Conservation (phyloP, 495 filamentous ascomycete species). For the Penicillium ochrochloron region DNA sequence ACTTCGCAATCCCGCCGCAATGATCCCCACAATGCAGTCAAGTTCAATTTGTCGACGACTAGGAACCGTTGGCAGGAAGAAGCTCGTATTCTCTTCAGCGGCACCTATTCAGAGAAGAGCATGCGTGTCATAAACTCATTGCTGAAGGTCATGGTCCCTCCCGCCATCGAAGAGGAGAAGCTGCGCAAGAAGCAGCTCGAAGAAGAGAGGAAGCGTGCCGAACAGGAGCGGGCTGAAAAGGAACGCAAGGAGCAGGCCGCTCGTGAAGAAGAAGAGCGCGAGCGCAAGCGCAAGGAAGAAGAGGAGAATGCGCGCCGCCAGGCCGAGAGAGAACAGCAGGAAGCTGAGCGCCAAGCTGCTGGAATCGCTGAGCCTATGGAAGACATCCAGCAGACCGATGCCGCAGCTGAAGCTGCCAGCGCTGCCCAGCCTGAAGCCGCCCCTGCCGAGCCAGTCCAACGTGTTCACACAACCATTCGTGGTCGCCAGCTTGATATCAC, state of each 20-base stretch:
- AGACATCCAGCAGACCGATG: slow-evolving; percentile 70
- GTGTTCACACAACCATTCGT: slow-evolving; percentile 78
- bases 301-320: slow-evolving; percentile 58
- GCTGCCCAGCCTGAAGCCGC: slow-evolving; percentile 45
- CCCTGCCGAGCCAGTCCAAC: slow-evolving; percentile 57
- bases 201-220: slow-evolving; percentile 53
- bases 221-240: slow-evolving; percentile 51
- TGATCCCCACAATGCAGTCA: slow-evolving; percentile 67
- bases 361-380: slow-evolving; percentile 72
- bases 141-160: slow-evolving; percentile 74
- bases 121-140: slow-evolving; percentile 72
- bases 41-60: slow-evolving; percentile 73
- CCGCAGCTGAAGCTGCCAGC: slow-evolving; percentile 35
- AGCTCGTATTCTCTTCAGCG: slow-evolving; percentile 81
- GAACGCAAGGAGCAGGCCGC: slow-evolving; percentile 56
- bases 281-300: slow-evolving; percentile 67
- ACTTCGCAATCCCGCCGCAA: slow-evolving; percentile 52
- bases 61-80: slow-evolving; percentile 86
- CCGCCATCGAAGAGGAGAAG: slow-evolving; percentile 79
- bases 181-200: slow-evolving; percentile 55
- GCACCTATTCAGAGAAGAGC: slow-evolving; percentile 69
- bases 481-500: slow-evolving; percentile 90
- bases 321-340: slow-evolving; percentile 51
- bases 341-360: slow-evolving; percentile 53
- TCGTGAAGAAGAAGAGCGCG: slow-evolving; percentile 64